phyloP scores from a whole-genome alignment of 768 basidiomycete species.

The Tylopilus sp. region DNA sequence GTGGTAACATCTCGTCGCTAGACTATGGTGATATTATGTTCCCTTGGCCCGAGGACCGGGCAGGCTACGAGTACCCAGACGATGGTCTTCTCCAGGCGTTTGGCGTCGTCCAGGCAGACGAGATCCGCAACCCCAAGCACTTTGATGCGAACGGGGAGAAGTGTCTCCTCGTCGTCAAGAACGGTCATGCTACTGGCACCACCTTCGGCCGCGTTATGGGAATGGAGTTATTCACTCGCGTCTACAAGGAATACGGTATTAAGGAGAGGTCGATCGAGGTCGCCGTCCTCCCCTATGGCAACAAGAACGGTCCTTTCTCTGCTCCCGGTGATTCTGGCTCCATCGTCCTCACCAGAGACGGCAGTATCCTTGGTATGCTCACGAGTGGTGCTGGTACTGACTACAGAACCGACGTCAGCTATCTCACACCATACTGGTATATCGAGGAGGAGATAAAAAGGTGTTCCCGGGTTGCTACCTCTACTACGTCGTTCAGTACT shows the following conservation, averaged over 20 bases:
- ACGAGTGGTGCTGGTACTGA: not conserved
- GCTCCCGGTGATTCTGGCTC: not conserved
- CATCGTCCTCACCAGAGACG: no score
- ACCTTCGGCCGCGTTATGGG: not conserved
- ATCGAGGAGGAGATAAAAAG: not conserved
- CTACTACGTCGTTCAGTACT: not conserved
- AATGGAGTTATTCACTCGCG: not conserved
- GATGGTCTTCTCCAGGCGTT: no score
- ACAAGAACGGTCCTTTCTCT: not conserved
- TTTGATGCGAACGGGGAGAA: not conserved
- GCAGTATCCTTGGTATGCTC: not conserved
- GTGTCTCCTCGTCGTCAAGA: no score
- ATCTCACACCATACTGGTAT: not conserved
- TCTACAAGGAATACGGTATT: not conserved
- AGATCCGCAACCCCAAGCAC: not conserved
- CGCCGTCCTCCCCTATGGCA: not conserved
- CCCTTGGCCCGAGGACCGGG: not conserved
- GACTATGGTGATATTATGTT: not conserved
- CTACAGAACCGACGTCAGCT: not conserved
- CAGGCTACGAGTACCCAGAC: not conserved
- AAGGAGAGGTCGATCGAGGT: not conserved
- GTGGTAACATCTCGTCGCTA: no score
- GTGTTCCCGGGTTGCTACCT: not conserved
- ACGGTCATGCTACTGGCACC: not conserved
- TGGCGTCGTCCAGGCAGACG: not conserved